Base-by-base conservation (phyloP, 805 yeast species). In the Metschnikowia shivogae region DNA sequence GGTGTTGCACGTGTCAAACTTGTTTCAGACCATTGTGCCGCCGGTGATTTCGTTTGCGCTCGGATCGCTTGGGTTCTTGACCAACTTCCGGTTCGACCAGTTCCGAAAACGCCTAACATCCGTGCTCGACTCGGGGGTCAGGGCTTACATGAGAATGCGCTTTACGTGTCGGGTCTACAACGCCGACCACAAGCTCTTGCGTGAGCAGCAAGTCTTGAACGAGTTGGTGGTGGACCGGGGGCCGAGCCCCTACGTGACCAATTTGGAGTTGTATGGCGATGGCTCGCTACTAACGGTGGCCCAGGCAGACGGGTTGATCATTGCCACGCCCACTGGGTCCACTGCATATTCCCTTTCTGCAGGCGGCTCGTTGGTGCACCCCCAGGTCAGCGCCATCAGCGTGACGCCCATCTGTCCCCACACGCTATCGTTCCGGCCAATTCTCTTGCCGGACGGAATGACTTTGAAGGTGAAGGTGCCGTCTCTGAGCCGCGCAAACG, bases 361-460 rank as follows among this genome's bases (percentile, higher is more conserved):
- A 0, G 97, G 97, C 11, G 98, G 98, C 1, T 84, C 96, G 0
- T 74, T 92, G 40, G 96, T 92, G 4, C 97, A 90, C 57, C 97
- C 98, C 0, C 89, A 88, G 28, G 95, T 92, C 12, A 84, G 89
- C 49, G 96, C 96, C 8, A 86, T 90, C 27, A 82, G 89, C 45
- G 89, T 92, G 6, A 89, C 98, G 0, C 98, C 98, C 0, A 89
- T 92, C 47, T 92, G 98, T 61, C 97, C 98, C 1, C 98, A 92
- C 60, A 89, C 97, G 0, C 73, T 92, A 37, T 86, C 96, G 6
- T 92, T 92, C 68, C 74, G 98, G 53, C 98, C 98, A 3, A 85
- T 92, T 44, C 73, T 92, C 46, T 71, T 92, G 26, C 98, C 98
- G 0, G 98, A 92, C 63, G 86, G 93, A n/a, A 88, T 90, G 90